Base-by-base conservation (phyloP, 163 green algal genomes). In the Coccomyxa subellipsoidea region DNA sequence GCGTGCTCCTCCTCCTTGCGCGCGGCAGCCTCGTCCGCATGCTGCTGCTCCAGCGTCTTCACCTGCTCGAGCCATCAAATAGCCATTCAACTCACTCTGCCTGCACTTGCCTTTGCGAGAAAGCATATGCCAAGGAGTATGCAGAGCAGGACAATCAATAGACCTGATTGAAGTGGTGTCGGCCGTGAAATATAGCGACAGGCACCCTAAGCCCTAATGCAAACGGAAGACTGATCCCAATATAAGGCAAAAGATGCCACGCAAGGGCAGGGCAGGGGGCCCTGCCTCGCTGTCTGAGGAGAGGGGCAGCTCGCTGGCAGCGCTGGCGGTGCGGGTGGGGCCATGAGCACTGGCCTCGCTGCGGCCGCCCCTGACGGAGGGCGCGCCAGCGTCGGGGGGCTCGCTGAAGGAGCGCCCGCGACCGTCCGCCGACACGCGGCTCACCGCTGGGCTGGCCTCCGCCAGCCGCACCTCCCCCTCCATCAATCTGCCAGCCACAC, bases 1-100 rank as follows among this genome's bases (percentile, higher is more conserved):
- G 66, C 66, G 8, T 73, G 18, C n/a, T 73, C 66, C 4, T 73
- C 66, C n/a, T 73, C n/a, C 18, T n/a, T 32, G 29, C 66, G 66
- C 27, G 66, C 6, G 10, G 66, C 66, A 27, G 21, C 66, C 66
- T 73, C 18, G 21, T 73, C 66, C 32, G 66, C 66, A 18, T 35
- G 66, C 66, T 73, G 66, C 66, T 73, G 66, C 66, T 73, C 66
- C 66, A 35, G 66, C 47, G 47, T 59, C 47, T 59, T 59, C 47
- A 59, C 47, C 47, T 59, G 47, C 47, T 2, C 47, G n/a, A n/a
- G n/a, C n/a, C n/a, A n/a, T 59, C 47, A 12, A 59, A 12, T 59
- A n/a, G n/a, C n/a, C n/a, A n/a, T n/a, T n/a, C n/a, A n/a, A n/a
- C n/a, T n/a, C n/a, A n/a, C n/a, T n/a, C n/a, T n/a, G n/a, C n/a